Conservation (phyloP, 139 green algal genomes). For the Coccomyxa sp. region DNA sequence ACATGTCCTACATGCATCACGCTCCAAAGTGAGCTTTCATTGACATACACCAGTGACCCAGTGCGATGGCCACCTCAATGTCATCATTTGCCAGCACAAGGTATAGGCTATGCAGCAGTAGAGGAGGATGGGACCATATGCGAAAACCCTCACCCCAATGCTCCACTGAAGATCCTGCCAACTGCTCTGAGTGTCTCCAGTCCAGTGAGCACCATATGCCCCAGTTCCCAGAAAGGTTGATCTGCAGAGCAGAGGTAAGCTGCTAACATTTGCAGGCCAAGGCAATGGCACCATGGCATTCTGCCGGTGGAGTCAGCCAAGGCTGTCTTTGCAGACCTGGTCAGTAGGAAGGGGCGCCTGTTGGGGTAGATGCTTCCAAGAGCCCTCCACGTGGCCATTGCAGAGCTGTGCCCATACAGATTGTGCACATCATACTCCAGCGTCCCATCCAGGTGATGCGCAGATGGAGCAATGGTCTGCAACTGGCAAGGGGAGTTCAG, state of each 20-base stretch:
- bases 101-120: no score
- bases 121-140: no score
- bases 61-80: not conserved
- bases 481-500: not conserved
- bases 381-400: not conserved
- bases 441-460: conserved; percentile 19
- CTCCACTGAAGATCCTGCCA: conserved; percentile 31
- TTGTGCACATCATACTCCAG: conserved; percentile 53
- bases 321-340: conserved; percentile 4
- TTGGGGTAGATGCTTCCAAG: conserved; percentile 7
- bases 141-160: conserved; percentile 19
- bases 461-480: conserved; percentile 33
- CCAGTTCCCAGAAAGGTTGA: conserved; percentile 31
- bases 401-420: conserved; percentile 33
- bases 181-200: conserved; percentile 42
- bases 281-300: not conserved
- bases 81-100: no score
- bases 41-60: no score
- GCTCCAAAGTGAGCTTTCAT: not conserved
- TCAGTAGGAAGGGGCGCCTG: conserved; percentile 45
- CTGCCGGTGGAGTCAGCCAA: no score
- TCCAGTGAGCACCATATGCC: conserved; percentile 57
- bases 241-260: not conserved
- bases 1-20: not conserved
- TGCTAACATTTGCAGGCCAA: no score